Conservation (phyloP, 1,139 yeast genomes). For the Kurtzmaniella quercitrusa region DNA sequence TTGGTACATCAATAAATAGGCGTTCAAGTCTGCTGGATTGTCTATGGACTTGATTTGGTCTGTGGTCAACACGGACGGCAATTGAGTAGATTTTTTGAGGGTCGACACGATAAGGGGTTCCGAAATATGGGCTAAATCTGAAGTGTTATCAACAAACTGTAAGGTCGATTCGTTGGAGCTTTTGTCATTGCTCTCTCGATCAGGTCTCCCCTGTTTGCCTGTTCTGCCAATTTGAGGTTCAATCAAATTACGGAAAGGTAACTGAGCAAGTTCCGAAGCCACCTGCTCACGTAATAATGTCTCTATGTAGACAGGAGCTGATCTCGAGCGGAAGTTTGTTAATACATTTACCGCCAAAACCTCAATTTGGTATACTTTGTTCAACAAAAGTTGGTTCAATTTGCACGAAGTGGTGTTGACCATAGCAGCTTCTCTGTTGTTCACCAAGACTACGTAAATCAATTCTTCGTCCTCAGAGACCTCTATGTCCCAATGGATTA, state of each 20-base stretch:
- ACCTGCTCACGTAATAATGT: slow-evolving; percentile 9
- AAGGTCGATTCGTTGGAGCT: background rate
- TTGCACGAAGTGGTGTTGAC: slow-evolving; percentile 35
- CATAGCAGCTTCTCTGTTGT: slow-evolving; percentile 36
- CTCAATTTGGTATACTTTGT: slow-evolving; percentile 32
- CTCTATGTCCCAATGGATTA: slow-evolving; percentile 43
- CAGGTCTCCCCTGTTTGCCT: background rate
- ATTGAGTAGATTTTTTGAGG: background rate
- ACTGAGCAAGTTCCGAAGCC: slow-evolving; percentile 5
- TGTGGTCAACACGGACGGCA: slow-evolving; percentile 6
- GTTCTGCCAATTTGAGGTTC: background rate
- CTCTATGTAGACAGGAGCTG: slow-evolving; percentile 27
- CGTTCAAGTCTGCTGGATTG: slow-evolving; percentile 17
- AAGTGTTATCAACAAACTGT: background rate
- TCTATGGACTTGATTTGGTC: slow-evolving; percentile 17
- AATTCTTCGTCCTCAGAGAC: slow-evolving; percentile 28
- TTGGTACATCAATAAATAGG: slow-evolving; percentile 24
- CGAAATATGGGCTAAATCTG: background rate
- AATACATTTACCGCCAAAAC: slow-evolving; percentile 36
- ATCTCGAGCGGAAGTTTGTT: slow-evolving; percentile 34
- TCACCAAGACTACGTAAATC: slow-evolving; percentile 32
- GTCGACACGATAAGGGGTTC: background rate
- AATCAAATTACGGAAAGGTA: background rate
- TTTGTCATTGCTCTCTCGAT: background rate
- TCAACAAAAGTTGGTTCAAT: slow-evolving; percentile 27